These are phyloP conservation scores for Lachnellula cervina DNA, from an alignment of 2,329 filamentous ascomycete species.

Conservation along the genomic window DNA sequence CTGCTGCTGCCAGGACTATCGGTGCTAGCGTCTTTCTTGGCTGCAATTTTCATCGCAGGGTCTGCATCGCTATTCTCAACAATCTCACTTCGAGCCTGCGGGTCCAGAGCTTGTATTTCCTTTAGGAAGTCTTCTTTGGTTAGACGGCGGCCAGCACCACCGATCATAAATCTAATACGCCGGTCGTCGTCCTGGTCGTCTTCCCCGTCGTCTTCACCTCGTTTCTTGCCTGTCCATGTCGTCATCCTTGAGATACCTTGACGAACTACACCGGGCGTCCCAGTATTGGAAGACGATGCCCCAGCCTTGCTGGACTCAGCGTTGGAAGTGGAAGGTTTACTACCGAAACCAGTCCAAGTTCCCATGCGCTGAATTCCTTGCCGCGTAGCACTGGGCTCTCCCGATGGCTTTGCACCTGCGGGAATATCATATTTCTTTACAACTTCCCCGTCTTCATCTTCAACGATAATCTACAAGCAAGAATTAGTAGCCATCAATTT, in stretches of 20 bases:
- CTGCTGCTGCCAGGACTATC: constrained; percentile 21
- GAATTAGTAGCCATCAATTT: constrained; percentile 11
- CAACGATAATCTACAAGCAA: constrained; percentile 65
- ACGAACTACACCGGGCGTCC: constrained; percentile 8
- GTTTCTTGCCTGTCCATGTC: constrained; percentile 25
- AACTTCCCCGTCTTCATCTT: constrained; percentile 82
- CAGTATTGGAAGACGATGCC: background rate
- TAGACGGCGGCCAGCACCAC: constrained; percentile 67
- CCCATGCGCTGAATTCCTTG: constrained; percentile 26
- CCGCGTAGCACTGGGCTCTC: constrained; percentile 15
- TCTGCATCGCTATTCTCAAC: constrained; percentile 26
- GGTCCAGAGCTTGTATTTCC: constrained; percentile 68
- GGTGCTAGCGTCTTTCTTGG: constrained; percentile 25
- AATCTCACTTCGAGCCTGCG: constrained; percentile 45
- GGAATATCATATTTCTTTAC: constrained; percentile 79
- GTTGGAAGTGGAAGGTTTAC: constrained; percentile 9
- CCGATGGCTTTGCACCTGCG: constrained; percentile 28
- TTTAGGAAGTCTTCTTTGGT: constrained; percentile 76
- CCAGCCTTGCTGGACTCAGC: constrained; percentile 1
- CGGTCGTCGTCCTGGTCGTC: constrained; percentile 61
- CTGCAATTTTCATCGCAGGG: constrained; percentile 26
- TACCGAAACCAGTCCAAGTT: constrained; percentile 24
- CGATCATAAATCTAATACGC: constrained; percentile 71
- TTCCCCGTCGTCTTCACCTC: constrained; percentile 26
- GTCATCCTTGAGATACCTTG: constrained; percentile 26